phyloP scores from a whole-genome alignment of 108 stramenopile genomes.

The Asterionellopsis glacialis region DNA sequence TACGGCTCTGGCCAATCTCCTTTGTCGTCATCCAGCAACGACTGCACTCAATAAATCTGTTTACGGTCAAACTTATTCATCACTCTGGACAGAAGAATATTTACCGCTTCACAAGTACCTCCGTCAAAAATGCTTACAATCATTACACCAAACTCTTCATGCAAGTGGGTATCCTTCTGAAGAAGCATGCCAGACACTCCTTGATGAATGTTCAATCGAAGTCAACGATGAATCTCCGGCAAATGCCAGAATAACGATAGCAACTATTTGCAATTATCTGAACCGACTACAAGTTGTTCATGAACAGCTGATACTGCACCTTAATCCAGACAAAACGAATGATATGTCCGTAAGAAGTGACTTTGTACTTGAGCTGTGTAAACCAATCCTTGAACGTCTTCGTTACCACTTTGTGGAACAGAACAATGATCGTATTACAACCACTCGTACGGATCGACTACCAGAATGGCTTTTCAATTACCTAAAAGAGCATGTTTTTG shows the following conservation, averaged over 20 bases:
- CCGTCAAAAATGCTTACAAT: not conserved
- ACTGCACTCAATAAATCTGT: no score
- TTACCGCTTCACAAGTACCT: slow-evolving; percentile 9
- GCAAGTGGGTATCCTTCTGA: slow-evolving; percentile 9
- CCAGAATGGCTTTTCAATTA: slow-evolving; percentile 76
- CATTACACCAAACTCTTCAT: slow-evolving; percentile 5
- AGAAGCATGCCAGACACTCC: slow-evolving; percentile 1
- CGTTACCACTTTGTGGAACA: slow-evolving; percentile 69
- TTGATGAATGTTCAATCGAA: not conserved
- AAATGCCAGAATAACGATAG: not conserved
- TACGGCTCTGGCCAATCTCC: no score
- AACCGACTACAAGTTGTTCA: not conserved
- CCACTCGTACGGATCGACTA: slow-evolving; percentile 56
- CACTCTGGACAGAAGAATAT: slow-evolving; percentile 8
- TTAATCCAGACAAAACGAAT: not conserved
- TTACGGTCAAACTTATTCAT: no score
- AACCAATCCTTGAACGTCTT: slow-evolving; percentile 43
- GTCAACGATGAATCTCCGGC: not conserved
- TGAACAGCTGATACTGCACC: not conserved
- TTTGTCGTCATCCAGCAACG: no score
- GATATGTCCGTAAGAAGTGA: not conserved
- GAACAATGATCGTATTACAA: slow-evolving; percentile 32
- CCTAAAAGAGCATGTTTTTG: slow-evolving; percentile 47
- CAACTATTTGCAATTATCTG: not conserved
- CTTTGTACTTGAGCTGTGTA: slow-evolving; percentile 32